phyloP scores from a whole-genome alignment of 2,329 filamentous ascomycete genomes.

The Fusarium pseudoanthophilum region DNA sequence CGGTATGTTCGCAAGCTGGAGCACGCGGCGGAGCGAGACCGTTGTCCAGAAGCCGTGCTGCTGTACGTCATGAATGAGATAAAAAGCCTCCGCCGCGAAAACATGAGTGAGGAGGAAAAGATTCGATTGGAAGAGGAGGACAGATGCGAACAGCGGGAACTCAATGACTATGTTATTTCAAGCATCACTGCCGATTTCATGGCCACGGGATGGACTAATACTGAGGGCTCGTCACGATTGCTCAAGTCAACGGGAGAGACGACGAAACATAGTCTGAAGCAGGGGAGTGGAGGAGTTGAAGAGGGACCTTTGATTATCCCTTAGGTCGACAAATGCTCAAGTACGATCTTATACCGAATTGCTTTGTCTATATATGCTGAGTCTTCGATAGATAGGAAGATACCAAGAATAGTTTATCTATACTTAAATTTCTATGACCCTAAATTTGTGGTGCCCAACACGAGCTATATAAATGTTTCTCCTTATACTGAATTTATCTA shows the following conservation, averaged over 20 bases:
- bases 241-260: background rate
- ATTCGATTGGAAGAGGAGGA: background rate
- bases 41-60: background rate
- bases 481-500: fast-evolving
- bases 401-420: background rate
- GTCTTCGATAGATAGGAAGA: slow-evolving; percentile 7
- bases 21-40: fast-evolving
- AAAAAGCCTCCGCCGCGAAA: background rate
- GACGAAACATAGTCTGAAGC: background rate
- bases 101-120: background rate
- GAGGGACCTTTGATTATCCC: background rate
- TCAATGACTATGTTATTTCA: background rate
- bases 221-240: background rate
- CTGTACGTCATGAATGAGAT: background rate
- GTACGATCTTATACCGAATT: background rate
- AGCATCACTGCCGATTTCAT: background rate
- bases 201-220: background rate
- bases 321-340: background rate
- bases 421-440: background rate
- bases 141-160: background rate
- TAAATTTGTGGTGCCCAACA: background rate
- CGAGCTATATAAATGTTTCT: background rate
- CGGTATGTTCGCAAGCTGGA: background rate
- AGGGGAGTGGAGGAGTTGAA: background rate
- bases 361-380: background rate